Evolutionary conservation across 352 stramenopile genomes (phyloP), one percentile per base, ranked within the genome.

Genomic region (Pythium vanterpoolii): DNA sequence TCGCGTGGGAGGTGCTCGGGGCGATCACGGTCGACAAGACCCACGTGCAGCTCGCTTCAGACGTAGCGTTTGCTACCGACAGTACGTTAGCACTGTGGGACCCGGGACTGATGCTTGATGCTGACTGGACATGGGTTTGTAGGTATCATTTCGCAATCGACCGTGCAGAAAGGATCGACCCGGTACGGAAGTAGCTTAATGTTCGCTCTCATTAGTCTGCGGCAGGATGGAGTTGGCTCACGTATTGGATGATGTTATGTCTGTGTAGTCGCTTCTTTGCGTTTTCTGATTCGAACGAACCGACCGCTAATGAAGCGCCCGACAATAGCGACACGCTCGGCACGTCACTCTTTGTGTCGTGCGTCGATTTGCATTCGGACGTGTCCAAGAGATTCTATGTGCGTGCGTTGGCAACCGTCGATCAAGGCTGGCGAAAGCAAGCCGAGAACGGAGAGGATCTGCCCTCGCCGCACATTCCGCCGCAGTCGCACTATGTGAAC

Each of bases 401-500:
- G 47, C 86, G 82, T 52, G 82, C 79, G 19, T 47, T 86, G 24
- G 70, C 86, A 21, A 84, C 69, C 16, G 83, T 95, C 27, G 86
- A 95, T 34, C 86, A 95, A 76, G 71, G 84, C 48, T 95, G 86
- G 86, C 59, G 36, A 16, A 53, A 51, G 36, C 64, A 72, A 24
- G 86, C 70, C 44, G 66, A 58, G 1, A 74, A 90, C 55, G 79
- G 72, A 16, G 69, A 80, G 26, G 72, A 91, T 39, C 52, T 48
- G 23, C 77, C 79, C 31, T 86, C 79, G n/a, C 85, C 85, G 14
- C 64, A 61, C 9, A 74, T 90, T 34, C 76, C 74, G 23, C 85
- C 85, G 26, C 85, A 95, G 67, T 92, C 83, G 8, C 85, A 95
- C 60, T 59, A 90, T 14, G 85, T 95, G 33, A 95, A 95, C 56